Conservation (phyloP, 441 rosid species). For the Populus hybrid region DNA sequence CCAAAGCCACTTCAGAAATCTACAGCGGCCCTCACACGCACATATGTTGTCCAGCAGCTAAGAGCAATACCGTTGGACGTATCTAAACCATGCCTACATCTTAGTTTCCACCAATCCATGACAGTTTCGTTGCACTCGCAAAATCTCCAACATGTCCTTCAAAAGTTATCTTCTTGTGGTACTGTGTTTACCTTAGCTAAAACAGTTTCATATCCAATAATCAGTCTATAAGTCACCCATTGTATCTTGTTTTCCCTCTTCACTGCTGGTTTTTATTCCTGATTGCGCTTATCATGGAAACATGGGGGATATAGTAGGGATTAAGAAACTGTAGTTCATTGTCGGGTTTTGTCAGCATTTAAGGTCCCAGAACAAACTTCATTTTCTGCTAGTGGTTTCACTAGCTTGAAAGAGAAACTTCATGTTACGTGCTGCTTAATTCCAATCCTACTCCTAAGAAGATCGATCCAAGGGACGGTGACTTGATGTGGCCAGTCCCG, state of each 20-base stretch:
- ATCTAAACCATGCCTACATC: not conserved
- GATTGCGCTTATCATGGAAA: not conserved
- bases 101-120: not conserved
- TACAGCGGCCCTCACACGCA: not conserved
- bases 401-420: not conserved
- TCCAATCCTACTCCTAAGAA: not conserved
- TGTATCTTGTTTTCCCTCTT: not conserved
- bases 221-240: not conserved
- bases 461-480: not conserved
- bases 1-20: constrained; percentile 10
- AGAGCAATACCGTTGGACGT: not conserved
- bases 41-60: constrained; percentile 2
- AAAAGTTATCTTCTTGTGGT: not conserved
- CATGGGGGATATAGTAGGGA: not conserved
- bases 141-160: not conserved
- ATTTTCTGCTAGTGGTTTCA: not conserved
- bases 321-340: not conserved
- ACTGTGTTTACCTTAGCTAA: constrained; percentile 25
- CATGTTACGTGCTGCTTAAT: not conserved
- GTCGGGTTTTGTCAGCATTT: not conserved
- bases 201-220: constrained; percentile 14
- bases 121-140: not conserved
- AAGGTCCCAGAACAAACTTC: not conserved
- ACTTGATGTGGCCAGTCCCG: not conserved
- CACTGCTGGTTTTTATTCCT: not conserved